These are phyloP conservation scores for Talaromyces sp. DNA, from an alignment of 2,329 filamentous ascomycete genomes.

Conservation along the genomic window DNA sequence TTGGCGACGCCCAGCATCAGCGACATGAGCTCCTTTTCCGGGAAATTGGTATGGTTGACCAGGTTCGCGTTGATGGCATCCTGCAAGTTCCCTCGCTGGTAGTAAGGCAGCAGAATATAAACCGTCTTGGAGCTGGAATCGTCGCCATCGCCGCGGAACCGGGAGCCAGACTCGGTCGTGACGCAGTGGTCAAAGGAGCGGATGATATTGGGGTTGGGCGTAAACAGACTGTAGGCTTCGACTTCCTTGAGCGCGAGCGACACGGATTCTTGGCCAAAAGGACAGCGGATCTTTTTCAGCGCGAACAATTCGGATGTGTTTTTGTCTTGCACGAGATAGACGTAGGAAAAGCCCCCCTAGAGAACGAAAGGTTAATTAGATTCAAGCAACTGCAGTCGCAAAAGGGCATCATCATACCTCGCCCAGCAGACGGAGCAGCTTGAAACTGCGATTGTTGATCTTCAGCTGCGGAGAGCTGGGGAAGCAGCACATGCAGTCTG, in stretches of 20 bases:
- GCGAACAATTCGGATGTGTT: slow-evolving; percentile 78
- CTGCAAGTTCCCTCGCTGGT: slow-evolving; percentile 88
- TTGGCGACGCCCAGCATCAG: slow-evolving; percentile 88
- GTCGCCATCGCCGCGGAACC: slow-evolving; percentile 52
- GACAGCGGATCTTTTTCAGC: slow-evolving; percentile 97
- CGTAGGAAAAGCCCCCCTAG: slow-evolving; percentile 95
- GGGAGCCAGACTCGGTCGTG: slow-evolving; percentile 60
- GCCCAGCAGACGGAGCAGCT: slow-evolving; percentile 86
- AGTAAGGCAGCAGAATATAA: slow-evolving; percentile 94
- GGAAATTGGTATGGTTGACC: slow-evolving; percentile 88
- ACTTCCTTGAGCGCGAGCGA: slow-evolving; percentile 94
- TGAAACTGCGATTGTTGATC: slow-evolving; percentile 92
- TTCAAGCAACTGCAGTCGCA: background rate
- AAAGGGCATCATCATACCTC: slow-evolving; percentile 58
- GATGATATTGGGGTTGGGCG: slow-evolving; percentile 78
- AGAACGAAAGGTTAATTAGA: background rate
- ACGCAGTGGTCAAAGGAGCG: slow-evolving; percentile 77
- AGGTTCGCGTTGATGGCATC: slow-evolving; percentile 98
- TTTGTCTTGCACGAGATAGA: slow-evolving; percentile 95
- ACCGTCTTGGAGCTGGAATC: slow-evolving; percentile 76
- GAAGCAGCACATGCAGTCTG: slow-evolving; percentile 95
- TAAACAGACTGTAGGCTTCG: slow-evolving; percentile 90
- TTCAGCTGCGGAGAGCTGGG: slow-evolving; percentile 89
- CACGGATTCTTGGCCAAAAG: slow-evolving; percentile 94
- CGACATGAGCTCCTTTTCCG: slow-evolving; percentile 79